phyloP scores from a whole-genome alignment of 225 moss, liverwort and hornwort genomes.

The Antitrichia curtipendula region DNA sequence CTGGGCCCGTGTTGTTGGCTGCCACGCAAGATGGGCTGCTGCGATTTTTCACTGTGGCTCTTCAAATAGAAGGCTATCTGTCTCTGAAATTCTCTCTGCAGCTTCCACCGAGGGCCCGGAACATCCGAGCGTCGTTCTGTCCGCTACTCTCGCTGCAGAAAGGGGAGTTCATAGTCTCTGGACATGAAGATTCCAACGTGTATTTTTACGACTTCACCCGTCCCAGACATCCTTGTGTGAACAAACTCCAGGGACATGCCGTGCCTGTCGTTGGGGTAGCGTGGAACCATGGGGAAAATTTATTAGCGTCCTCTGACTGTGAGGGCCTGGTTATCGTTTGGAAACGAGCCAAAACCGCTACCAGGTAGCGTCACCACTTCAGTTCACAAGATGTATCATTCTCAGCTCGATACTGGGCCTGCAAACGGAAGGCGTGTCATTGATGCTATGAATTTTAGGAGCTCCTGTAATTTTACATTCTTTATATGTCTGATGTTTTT shows the following conservation, averaged over 20 bases:
- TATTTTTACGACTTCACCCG: constrained; percentile 97
- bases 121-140: constrained; percentile 86
- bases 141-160: constrained; percentile 87
- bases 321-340: constrained; percentile 94
- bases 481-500: background rate
- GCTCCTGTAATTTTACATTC: background rate
- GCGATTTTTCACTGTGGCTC: constrained; percentile 89
- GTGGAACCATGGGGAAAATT: constrained; percentile 94
- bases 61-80: constrained; percentile 76
- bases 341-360: constrained; percentile 50
- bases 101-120: constrained; percentile 74
- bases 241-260: constrained; percentile 93
- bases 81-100: constrained; percentile 86
- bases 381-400: background rate
- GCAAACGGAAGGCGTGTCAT: background rate
- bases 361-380: constrained; percentile 4
- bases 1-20: constrained; percentile 78
- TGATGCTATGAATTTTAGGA: background rate
- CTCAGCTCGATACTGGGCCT: background rate
- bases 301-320: constrained; percentile 88
- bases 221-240: constrained; percentile 85
- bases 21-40: constrained; percentile 90
- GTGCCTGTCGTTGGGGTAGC: constrained; percentile 92
- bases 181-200: constrained; percentile 88
- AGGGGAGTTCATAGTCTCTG: constrained; percentile 91